Conservation (phyloP, 2,329 filamentous ascomycete genomes). For the Teratosphaeria destructans region DNA sequence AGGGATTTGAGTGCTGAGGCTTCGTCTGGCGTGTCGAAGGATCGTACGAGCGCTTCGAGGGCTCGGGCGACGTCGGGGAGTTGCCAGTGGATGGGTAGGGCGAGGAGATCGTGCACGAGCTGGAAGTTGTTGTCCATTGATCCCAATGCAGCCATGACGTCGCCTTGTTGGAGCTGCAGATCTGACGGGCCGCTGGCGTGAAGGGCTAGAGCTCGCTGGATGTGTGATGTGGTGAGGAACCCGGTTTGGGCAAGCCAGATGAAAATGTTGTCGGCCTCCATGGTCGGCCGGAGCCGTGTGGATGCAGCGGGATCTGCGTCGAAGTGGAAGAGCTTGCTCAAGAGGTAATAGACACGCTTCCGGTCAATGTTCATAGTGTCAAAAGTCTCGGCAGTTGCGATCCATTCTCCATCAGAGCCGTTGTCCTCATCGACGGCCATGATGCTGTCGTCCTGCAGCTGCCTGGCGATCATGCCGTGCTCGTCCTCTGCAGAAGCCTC, state of each 20-base stretch:
- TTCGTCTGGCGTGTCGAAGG: conserved; percentile 42
- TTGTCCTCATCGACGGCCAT: neutral
- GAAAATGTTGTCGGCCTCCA: conserved; percentile 36
- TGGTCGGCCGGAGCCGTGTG: neutral
- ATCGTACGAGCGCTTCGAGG: conserved; percentile 57
- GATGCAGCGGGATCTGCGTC: neutral
- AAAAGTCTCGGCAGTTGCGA: neutral
- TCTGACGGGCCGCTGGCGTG: conserved; percentile 21
- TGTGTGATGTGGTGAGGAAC: conserved; percentile 33
- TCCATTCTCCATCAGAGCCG: neutral
- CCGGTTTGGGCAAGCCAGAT: conserved; percentile 51
- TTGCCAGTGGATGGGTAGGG: conserved; percentile 51
- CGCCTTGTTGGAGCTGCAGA: conserved; percentile 30
- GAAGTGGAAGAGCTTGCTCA: conserved; percentile 7
- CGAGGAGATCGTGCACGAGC: conserved; percentile 55
- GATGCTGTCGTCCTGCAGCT: neutral
- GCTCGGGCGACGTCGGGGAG: conserved; percentile 56
- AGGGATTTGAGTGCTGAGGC: conserved; percentile 2
- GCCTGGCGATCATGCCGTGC: neutral
- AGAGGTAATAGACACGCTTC: conserved; percentile 2
- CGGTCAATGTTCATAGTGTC: neutral
- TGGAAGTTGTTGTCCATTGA: conserved; percentile 59
- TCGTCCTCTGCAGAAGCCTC: conserved; percentile 2
- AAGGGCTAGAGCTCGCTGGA: conserved; percentile 29
- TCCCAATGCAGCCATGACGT: conserved; percentile 52